Conservation (phyloP, 352 stramenopile genomes). For the Pythium vanterpoolii region DNA sequence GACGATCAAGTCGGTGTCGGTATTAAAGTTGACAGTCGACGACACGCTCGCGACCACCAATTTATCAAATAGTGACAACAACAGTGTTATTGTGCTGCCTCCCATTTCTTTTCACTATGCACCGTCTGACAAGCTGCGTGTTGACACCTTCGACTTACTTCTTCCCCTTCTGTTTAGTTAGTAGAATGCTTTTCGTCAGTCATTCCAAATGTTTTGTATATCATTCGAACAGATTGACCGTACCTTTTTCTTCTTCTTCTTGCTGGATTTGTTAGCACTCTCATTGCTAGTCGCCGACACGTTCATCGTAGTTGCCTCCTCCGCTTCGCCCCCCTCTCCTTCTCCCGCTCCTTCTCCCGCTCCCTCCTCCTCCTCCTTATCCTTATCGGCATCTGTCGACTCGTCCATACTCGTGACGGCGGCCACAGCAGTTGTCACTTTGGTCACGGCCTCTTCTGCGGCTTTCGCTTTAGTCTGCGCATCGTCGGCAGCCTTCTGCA, state of each 20-base stretch:
- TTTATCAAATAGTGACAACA: not conserved
- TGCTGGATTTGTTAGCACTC: slow-evolving; percentile 43
- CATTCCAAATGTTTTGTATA: not conserved
- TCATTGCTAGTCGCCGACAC: slow-evolving; percentile 27
- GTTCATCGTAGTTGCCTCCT: slow-evolving; percentile 20
- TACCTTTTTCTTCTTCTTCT: slow-evolving; percentile 67
- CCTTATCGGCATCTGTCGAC: not conserved
- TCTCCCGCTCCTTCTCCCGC: slow-evolving; percentile 24
- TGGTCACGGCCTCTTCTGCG: not conserved
- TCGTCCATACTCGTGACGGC: not conserved
- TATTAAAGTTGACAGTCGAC: not conserved
- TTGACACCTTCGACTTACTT: not conserved
- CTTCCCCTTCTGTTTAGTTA: slow-evolving; percentile 21
- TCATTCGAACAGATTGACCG: not conserved
- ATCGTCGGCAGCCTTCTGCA: slow-evolving; percentile 1
- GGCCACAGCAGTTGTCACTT: not conserved
- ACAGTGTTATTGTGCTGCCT: not conserved
- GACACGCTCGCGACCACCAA: not conserved
- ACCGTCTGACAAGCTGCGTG: too few species aligned
- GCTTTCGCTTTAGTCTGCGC: not conserved
- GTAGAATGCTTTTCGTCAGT: not conserved
- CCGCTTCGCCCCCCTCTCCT: slow-evolving; percentile 34
- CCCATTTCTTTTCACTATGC: too few species aligned
- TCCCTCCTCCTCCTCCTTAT: slow-evolving; percentile 19
- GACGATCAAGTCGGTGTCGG: not conserved